phyloP scores from a whole-genome alignment of 306 rosid species.

The Erythrophleum fordii region DNA sequence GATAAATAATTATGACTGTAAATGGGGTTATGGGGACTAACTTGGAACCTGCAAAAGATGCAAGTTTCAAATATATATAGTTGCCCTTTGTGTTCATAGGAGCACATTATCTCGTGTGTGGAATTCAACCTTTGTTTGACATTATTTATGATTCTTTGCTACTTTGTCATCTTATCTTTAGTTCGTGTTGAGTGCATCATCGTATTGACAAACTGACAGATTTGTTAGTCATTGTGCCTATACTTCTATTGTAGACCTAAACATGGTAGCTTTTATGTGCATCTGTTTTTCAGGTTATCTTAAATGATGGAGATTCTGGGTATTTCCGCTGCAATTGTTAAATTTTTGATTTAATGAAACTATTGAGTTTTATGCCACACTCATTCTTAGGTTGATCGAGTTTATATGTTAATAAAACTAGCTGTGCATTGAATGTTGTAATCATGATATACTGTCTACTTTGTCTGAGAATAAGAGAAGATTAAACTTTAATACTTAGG shows the following conservation, averaged over 20 bases:
- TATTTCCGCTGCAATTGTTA: neutral
- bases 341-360: neutral
- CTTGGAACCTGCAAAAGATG: no score
- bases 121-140: slow-evolving; percentile 8
- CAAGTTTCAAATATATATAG: neutral
- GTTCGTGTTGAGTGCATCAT: neutral
- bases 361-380: neutral
- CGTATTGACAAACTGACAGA: neutral
- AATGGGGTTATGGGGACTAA: no score
- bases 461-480: neutral
- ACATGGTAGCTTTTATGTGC: neutral
- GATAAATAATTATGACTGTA: no score
- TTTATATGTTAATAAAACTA: neutral
- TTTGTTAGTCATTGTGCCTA: neutral
- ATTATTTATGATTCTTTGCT: neutral
- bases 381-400: neutral
- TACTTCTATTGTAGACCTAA: neutral
- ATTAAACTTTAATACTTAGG: neutral
- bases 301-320: neutral
- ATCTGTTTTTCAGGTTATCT: neutral
- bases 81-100: no score
- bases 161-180: slow-evolving; percentile 16
- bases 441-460: neutral
- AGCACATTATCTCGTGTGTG: neutral
- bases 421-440: neutral